Base-by-base conservation (phyloP, 148 eudicot genomes). In the Simmondsia chinensis region DNA sequence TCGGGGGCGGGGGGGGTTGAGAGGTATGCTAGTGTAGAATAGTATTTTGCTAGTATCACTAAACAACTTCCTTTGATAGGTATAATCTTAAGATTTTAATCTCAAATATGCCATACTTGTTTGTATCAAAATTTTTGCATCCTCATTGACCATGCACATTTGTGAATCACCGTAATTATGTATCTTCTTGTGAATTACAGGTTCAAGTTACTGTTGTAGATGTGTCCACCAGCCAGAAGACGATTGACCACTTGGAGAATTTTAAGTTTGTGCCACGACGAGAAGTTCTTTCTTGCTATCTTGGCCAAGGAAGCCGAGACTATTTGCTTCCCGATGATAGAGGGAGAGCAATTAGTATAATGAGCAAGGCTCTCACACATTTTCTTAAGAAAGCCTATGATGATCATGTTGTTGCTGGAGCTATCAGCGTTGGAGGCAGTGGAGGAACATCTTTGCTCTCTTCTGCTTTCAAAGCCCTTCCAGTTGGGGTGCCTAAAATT, bases 381-480 rank as follows among this genome's bases (percentile, higher is more conserved):
- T 86, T 74, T 60, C 61, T 86, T 39, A 51, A 51, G 43, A 82
- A 70, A 70, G 71, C 83, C 39, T 60, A 64, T 27, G 56, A 43
- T 28, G 70, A 71, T 57, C 14, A 57, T 59, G 48, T 51, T 18
- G 70, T 86, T 64, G 81, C 73, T 20, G 99, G 99, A 55, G 82
- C 68, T 39, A 73, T 86, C 63, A 96, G 99, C 11, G 75, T 91
- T 24, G 99, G 99, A 50, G 99, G 96, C 25, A 86, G 89, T 57
- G 99, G 99, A 55, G 99, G 99, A 39, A 91, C 99, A 13, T 76
- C 99, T 22, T 46, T 91, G 39, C 35, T 86, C 34, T 64, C 99
- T 1, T 66, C 83, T 30, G 86, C 96, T 55, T 86, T 91, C 57
- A 79, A 71, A 60, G 68, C 63, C 41, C 83, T 91, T 25, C 89